These are phyloP conservation scores for Phytophthora pinifolia DNA, from an alignment of 352 stramenopile species.

Conservation along the genomic window DNA sequence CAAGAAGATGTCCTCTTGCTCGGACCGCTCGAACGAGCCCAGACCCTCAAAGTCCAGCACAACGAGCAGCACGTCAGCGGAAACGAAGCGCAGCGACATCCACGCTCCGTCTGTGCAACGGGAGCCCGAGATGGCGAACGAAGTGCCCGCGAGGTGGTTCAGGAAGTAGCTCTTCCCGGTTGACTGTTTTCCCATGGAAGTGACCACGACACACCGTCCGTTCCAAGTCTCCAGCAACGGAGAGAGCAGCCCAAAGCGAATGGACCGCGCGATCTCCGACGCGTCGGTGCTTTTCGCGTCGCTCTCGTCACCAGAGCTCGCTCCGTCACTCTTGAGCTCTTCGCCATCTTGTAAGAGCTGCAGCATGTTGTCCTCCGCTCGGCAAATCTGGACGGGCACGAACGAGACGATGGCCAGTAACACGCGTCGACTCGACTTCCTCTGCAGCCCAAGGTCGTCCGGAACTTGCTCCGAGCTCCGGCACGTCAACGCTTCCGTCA, in stretches of 20 bases:
- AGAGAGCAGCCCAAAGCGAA: conserved; percentile 39
- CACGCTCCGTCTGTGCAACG: conserved; percentile 41
- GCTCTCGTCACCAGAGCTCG: not conserved
- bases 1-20: conserved; percentile 76
- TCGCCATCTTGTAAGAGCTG: conserved; percentile 45
- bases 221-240: conserved; percentile 34
- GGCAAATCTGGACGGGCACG: conserved; percentile 71
- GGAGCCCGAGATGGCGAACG: conserved; percentile 53
- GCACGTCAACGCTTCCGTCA: conserved; percentile 13
- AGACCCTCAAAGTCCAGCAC: conserved; percentile 79
- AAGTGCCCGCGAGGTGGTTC: conserved; percentile 66
- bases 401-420: conserved; percentile 44
- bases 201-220: conserved; percentile 28
- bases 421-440: conserved; percentile 3
- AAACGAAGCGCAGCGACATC: conserved; percentile 36
- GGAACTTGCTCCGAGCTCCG: conserved; percentile 6
- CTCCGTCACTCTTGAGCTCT: not conserved
- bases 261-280: conserved; percentile 43
- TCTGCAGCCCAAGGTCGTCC: not conserved
- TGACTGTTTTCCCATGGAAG: conserved; percentile 58
- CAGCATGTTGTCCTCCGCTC: conserved; percentile 58
- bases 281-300: conserved; percentile 23
- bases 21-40: conserved; percentile 66
- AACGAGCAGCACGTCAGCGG: conserved; percentile 45
- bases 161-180: conserved; percentile 80